A percentile compares a stretch with the other conserved stretches of the same genome.
Evolutionary conservation across 805 yeast genomes (phyloP).

Genomic region (Brettanomyces naardenensis): DNA sequence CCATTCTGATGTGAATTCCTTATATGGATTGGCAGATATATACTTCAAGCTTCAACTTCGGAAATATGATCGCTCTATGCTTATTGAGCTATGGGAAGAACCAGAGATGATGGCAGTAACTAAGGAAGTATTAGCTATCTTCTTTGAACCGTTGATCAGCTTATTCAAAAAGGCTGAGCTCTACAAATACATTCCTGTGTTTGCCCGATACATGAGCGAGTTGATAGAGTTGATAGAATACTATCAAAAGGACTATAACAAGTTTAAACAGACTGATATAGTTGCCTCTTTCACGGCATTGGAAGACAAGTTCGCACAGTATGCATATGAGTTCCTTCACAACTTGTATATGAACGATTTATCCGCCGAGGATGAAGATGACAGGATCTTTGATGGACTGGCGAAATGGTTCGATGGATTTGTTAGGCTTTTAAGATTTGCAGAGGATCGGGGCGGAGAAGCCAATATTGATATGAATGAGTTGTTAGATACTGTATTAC

Average conservation of each 20-base stretch:
- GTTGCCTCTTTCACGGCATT: constrained; percentile 60
- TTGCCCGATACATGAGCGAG: constrained; percentile 62
- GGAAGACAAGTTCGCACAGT: constrained; percentile 63
- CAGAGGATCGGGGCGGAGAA: constrained; percentile 33
- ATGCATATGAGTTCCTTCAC: constrained; percentile 69
- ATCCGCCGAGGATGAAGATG: constrained; percentile 23
- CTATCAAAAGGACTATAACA: constrained; percentile 36
- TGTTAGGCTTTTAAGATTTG: constrained; percentile 53
- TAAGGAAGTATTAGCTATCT: constrained; percentile 62
- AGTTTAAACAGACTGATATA: constrained; percentile 39
- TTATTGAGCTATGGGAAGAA: constrained; percentile 79
- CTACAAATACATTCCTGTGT: constrained; percentile 54
- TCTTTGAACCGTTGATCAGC: constrained; percentile 66
- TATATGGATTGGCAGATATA: constrained; percentile 46
- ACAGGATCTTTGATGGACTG: constrained; percentile 55
- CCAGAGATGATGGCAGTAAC: constrained; percentile 71
- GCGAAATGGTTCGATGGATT: constrained; percentile 69
- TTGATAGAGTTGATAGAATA: constrained; percentile 48
- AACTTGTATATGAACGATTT: constrained; percentile 75
- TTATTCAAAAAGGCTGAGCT: constrained; percentile 62
- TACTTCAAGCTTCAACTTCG: constrained; percentile 57
- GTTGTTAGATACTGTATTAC: constrained; percentile 19
- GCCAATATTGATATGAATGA: constrained; percentile 36
- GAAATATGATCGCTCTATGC: constrained; percentile 64
- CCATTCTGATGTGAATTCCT: constrained; percentile 4